These are phyloP conservation scores for Willaertia magna DNA, from an alignment of 208 protist species.

Conservation along the genomic window DNA sequence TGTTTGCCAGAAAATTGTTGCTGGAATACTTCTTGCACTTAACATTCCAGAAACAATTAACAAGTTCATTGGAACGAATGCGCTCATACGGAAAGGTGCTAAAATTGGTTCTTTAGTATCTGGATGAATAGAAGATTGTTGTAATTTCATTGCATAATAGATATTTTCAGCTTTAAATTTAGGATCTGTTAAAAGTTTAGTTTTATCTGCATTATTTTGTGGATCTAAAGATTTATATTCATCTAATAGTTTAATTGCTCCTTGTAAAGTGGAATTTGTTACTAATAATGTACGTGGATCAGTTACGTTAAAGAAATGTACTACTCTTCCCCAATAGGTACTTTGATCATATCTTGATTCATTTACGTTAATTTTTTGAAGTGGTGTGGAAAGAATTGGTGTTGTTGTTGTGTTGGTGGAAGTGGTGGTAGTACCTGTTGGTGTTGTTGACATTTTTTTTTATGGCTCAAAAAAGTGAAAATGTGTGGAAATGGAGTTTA, in stretches of 20 bases:
- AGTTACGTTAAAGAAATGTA: conserved; percentile 4
- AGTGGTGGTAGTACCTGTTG: not conserved
- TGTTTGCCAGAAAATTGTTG: conserved; percentile 7
- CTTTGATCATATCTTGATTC: not conserved
- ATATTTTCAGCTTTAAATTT: conserved; percentile 35
- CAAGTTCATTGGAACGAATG: conserved; percentile 75
- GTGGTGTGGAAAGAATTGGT: not conserved
- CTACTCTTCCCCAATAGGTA: not conserved
- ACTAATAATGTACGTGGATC: not conserved
- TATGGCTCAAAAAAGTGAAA: no score
- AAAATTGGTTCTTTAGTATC: conserved; percentile 67
- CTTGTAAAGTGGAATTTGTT: not conserved
- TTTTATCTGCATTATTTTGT: no score
- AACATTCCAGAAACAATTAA: conserved; percentile 73
- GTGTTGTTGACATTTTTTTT: not conserved
- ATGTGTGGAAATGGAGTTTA: no score
- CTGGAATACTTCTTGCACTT: conserved; percentile 34
- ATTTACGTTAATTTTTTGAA: not conserved
- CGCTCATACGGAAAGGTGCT: conserved; percentile 69
- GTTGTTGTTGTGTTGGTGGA: not conserved
- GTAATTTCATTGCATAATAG: conserved; percentile 58
- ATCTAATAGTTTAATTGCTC: not conserved
- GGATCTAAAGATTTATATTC: not conserved
- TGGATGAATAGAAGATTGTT: conserved; percentile 71
- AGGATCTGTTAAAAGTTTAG: not conserved